Percentiles rank a stretch among this genome's conserved stretches.
phyloP scores from a whole-genome alignment of 1,284 basidiomycete species.

The Sparassis latifolia region DNA sequence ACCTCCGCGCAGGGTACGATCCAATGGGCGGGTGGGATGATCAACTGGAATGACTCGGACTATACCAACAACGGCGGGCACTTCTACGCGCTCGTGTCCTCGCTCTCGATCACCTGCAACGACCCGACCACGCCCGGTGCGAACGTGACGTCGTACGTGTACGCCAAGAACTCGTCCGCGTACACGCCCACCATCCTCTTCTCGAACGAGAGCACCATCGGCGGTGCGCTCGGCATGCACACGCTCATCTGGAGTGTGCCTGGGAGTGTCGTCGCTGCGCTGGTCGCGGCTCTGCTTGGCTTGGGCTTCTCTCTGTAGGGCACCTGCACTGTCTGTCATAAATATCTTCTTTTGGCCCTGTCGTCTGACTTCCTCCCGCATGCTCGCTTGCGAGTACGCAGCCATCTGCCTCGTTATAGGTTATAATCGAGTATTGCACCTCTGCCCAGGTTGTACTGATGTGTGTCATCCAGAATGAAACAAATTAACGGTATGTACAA shows the following conservation, averaged over 20 bases:
- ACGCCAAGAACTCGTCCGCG: slow-evolving; percentile 45
- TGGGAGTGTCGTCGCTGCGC: slow-evolving; percentile 4
- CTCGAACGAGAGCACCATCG: slow-evolving; percentile 46
- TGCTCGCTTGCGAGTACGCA: no score
- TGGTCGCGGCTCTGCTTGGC: slow-evolving; percentile 13
- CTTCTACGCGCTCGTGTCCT: slow-evolving; percentile 55
- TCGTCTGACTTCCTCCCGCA: no score
- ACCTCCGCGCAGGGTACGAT: slow-evolving; percentile 59
- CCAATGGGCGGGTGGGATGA: slow-evolving; percentile 73
- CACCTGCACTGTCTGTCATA: not conserved
- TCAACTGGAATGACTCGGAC: slow-evolving; percentile 73
- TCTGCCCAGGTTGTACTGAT: no score
- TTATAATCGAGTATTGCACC: no score
- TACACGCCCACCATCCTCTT: slow-evolving; percentile 45
- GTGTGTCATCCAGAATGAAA: no score
- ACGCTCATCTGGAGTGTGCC: slow-evolving; percentile 4
- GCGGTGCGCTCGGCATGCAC: slow-evolving; percentile 13
- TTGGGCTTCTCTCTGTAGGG: not conserved
- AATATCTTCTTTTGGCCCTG: not conserved
- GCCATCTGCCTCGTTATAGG: no score
- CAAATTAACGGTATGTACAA: no score
- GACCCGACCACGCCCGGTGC: slow-evolving; percentile 36
- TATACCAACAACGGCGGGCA: slow-evolving; percentile 43
- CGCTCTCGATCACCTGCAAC: slow-evolving; percentile 54
- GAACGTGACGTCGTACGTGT: slow-evolving; percentile 55